Conservation (phyloP, 345 rosid species). For the Chamaenerion angustifolium region DNA sequence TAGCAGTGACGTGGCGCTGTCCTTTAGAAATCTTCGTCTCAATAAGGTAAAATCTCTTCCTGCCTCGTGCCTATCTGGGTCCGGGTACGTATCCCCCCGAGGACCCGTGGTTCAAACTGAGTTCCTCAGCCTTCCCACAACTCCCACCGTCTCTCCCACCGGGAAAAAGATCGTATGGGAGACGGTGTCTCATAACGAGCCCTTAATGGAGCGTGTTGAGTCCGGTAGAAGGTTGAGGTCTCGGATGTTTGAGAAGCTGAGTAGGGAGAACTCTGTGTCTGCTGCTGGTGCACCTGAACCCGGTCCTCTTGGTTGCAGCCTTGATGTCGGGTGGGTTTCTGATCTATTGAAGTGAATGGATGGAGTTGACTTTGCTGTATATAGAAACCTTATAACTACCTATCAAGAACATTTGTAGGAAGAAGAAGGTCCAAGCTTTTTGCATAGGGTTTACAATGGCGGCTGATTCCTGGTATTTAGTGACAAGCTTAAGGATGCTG, state of each 20-base stretch:
- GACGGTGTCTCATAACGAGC: slow-evolving; percentile 39
- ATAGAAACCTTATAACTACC: too few relatives aligned
- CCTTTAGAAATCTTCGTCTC: slow-evolving; percentile 54
- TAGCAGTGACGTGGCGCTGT: slow-evolving; percentile 36
- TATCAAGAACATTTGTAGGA: too few relatives aligned
- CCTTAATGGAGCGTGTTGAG: slow-evolving; percentile 63
- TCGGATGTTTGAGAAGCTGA: slow-evolving; percentile 52
- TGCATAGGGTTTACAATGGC: too few relatives aligned
- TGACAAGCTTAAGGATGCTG: too few relatives aligned
- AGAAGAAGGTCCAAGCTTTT: too few relatives aligned
- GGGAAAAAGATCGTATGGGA: slow-evolving; percentile 36
- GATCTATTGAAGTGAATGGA: slow-evolving; percentile 36
- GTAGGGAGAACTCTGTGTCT: slow-evolving; percentile 44
- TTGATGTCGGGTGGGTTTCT: slow-evolving; percentile 80
- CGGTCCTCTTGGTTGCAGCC: slow-evolving; percentile 9
- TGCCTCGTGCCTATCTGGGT: slow-evolving; percentile 12
- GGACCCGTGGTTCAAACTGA: slow-evolving; percentile 47
- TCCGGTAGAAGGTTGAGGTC: slow-evolving; percentile 64
- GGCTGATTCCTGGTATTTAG: too few relatives aligned
- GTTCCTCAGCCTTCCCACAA: slow-evolving; percentile 38
- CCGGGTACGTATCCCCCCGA: slow-evolving; percentile 43
- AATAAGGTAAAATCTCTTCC: slow-evolving; percentile 49
- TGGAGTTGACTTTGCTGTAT: too few relatives aligned
- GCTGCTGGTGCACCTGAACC: slow-evolving; percentile 8
- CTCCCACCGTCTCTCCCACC: slow-evolving; percentile 27